A percentile compares a stretch with the other conserved stretches of the same genome.
Conservation (phyloP, 2,329 filamentous ascomycete species). For the Colletotrichum sp. region DNA sequence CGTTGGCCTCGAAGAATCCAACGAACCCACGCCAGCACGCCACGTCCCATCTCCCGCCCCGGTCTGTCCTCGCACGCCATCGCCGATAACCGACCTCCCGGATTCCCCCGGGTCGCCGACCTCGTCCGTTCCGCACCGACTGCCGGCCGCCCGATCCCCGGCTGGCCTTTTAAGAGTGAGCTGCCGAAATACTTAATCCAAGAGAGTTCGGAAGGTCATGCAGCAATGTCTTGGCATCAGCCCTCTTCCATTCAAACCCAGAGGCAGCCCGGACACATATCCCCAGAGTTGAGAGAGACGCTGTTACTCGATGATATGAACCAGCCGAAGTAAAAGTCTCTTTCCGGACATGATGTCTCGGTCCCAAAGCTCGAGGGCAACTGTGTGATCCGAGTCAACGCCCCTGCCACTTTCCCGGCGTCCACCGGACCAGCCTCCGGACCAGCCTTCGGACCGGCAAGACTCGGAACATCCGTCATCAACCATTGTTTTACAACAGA, state of each 20-base stretch:
- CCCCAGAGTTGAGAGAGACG: not conserved
- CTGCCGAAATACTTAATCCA: not conserved
- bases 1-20: not conserved
- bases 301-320: not conserved
- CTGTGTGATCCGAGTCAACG: not conserved
- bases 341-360: not conserved
- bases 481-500: not conserved
- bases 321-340: not conserved
- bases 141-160: slow-evolving; percentile 3
- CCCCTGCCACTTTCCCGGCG: not conserved
- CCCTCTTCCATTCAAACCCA: not conserved
- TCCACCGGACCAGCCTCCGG: not conserved
- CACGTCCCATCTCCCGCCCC: not conserved
- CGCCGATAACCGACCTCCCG: slow-evolving; percentile 17
- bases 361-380: not conserved
- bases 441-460: not conserved
- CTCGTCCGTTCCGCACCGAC: slow-evolving; percentile 11
- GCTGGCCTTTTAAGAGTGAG: not conserved
- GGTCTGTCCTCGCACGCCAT: slow-evolving; percentile 15
- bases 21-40: not conserved
- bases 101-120: not conserved
- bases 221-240: not conserved
- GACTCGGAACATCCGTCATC: not conserved
- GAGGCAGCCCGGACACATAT: not conserved
- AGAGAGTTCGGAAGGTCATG: not conserved